phyloP scores from a whole-genome alignment of 768 basidiomycete genomes.

The Boletales sp. region DNA sequence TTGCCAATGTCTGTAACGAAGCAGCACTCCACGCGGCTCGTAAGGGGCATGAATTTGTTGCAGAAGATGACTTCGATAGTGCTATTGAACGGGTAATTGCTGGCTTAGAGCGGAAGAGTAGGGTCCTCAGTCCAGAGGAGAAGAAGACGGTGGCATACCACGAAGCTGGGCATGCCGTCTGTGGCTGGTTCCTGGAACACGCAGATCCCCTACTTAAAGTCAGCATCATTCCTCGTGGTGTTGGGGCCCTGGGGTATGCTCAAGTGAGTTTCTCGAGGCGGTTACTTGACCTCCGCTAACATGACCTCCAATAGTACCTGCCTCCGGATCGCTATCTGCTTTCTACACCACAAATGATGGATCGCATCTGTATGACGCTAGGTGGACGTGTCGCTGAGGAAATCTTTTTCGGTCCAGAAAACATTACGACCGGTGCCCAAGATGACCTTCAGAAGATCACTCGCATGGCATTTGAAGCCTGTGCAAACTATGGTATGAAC shows the following conservation, averaged over 20 bases:
- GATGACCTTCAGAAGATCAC: slow-evolving; percentile 99
- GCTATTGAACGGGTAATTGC: slow-evolving; percentile 98
- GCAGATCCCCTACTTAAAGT: slow-evolving; percentile 97
- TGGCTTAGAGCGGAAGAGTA: slow-evolving; percentile 92
- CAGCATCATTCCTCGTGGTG: slow-evolving; percentile 95
- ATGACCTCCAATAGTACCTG: slow-evolving; percentile 58
- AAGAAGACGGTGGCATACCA: slow-evolving; percentile 99
- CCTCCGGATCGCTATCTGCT: slow-evolving; percentile 95
- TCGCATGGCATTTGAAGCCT: slow-evolving; percentile 94
- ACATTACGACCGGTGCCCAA: slow-evolving; percentile 97
- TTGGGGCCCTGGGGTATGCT: slow-evolving; percentile 94
- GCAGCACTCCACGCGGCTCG: slow-evolving; percentile 94
- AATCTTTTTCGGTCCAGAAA: slow-evolving; percentile 89
- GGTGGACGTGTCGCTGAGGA: slow-evolving; percentile 98
- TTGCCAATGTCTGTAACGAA: slow-evolving; percentile 99
- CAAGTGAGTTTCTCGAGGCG: slow-evolving; percentile 50
- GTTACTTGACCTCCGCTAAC: slow-evolving; percentile 7
- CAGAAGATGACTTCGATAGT: slow-evolving; percentile 88
- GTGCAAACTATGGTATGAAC: slow-evolving; percentile 98
- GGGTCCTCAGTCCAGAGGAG: slow-evolving; percentile 90
- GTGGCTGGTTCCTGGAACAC: slow-evolving; percentile 97
- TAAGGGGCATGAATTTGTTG: slow-evolving; percentile 70
- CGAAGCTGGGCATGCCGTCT: slow-evolving; percentile 97
- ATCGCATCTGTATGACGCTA: slow-evolving; percentile 97
- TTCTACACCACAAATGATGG: slow-evolving; percentile 90